A percentile compares a stretch with the other conserved stretches of the same genome.
phyloP scores from a whole-genome alignment of 139 green algal genomes.

The Zygnema cylindricum region DNA sequence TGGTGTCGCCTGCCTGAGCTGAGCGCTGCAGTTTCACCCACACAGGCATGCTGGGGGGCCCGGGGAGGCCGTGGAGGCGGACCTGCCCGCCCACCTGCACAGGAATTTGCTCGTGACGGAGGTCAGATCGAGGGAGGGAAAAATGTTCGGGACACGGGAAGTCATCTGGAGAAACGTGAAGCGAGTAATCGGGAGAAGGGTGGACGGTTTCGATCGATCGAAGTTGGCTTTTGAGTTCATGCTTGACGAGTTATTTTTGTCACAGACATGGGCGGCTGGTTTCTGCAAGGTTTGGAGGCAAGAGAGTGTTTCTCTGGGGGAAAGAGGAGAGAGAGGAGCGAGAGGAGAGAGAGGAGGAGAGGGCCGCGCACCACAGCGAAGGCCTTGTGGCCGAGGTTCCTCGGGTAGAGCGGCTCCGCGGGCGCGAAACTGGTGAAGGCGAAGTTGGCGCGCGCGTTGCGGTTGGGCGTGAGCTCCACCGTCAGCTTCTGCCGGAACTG shows the following conservation, averaged over 20 bases:
- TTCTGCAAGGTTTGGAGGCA: background rate
- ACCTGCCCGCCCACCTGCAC: slow-evolving; percentile 49
- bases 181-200: background rate
- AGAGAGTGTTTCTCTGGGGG: background rate
- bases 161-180: background rate
- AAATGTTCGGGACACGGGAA: background rate
- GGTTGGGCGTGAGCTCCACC: slow-evolving; percentile 3
- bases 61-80: slow-evolving; percentile 40
- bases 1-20: background rate
- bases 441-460: background rate
- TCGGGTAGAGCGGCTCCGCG: background rate
- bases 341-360: no score
- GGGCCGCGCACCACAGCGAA: slow-evolving; percentile 35
- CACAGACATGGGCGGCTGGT: no score
- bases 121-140: background rate
- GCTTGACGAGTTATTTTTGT: no score
- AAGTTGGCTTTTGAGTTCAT: no score
- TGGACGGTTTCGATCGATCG: no score
- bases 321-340: no score
- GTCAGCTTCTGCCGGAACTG: slow-evolving; percentile 9
- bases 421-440: background rate
- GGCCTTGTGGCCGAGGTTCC: slow-evolving; percentile 32
- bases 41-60: background rate
- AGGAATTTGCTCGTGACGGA: no score
- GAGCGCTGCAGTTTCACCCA: slow-evolving; percentile 13